Base-by-base conservation (phyloP, 2,329 filamentous ascomycete genomes). In the Cladosporium sphaerospermum region DNA sequence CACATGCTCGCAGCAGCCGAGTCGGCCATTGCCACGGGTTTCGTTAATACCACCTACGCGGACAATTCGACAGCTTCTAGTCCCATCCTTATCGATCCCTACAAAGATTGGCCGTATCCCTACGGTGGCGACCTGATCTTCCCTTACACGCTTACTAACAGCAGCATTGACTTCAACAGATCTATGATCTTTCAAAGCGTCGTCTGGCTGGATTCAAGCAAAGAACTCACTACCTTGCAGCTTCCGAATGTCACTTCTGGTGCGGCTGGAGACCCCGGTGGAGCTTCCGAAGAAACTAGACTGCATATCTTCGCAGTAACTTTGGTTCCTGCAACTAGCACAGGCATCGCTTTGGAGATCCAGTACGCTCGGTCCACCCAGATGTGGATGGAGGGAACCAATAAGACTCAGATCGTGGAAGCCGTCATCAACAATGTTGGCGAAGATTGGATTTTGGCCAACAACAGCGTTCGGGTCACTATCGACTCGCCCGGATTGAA, bases 331-430 rank as follows among this genome's bases (percentile, higher is more conserved):
- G 66, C 63, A 4, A 59, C 44, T 4, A 62, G 49, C 33, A 57
- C 59, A 37, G 61, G 61, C 9, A 58, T 64, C 7, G 51, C 45
- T 31, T 54, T 73, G 16, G 61, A 67, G 18, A 62, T 71, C 2
- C 70, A 73, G 53, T 69, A 67, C 59, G 70, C 70, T 4, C 65
- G 70, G n/a, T 69, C 71, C 6, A 73, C 71, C 4, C 66, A 71
- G 49, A 69, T 69, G 56, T 71, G 70, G 70, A 53, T 69, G 3
- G 69, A 71, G 39, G 67, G 64, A 10, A 67, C 62, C 2, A 66
- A 71, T 44, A 71, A 71, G 53, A 66, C 66, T 9, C 69, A 72
- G 44, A 70, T 72, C 31, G 56, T 71, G 13, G 67, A 72, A 45
- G 63, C 69, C n/a, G 55, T 62, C 13, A 58, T 73, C 49, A 70